These are phyloP conservation scores for Picea engelmannii DNA, from an alignment of 83 land plant genomes.

Conservation along the genomic window DNA sequence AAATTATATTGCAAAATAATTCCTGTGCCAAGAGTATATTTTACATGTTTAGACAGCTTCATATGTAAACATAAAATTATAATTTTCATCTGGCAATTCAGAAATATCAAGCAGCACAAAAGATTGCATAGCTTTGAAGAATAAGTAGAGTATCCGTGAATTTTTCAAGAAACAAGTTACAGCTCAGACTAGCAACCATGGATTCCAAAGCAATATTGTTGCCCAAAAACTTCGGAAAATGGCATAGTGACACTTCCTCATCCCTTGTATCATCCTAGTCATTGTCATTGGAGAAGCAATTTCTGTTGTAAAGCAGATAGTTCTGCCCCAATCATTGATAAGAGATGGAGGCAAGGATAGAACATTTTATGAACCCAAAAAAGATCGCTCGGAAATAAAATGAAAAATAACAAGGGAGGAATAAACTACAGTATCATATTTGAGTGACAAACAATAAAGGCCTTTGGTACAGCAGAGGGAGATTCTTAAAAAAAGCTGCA, in stretches of 20 bases:
- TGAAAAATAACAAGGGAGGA: no score
- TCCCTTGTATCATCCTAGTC: no score
- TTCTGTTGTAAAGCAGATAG: no score
- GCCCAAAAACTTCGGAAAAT: no score
- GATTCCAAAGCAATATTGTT: no score
- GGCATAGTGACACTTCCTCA: no score
- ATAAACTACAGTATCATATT: no score
- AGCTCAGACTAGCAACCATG: background rate
- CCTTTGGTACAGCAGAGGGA: background rate
- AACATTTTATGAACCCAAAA: no score
- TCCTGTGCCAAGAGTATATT: background rate
- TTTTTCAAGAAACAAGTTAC: background rate
- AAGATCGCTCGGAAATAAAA: no score
- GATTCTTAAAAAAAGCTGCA: background rate
- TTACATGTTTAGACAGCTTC: background rate
- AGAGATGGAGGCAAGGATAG: no score
- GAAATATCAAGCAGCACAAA: background rate
- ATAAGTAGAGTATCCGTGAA: background rate
- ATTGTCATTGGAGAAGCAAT: no score
- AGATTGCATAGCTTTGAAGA: background rate
- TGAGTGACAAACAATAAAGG: background rate
- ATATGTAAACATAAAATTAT: background rate
- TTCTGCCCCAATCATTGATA: no score
- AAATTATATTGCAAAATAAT: background rate
- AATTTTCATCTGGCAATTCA: background rate